Percentiles rank a stretch among this genome's conserved stretches.
Conservation (phyloP, 2,329 filamentous ascomycete species). For the Hysterium pulicare region DNA sequence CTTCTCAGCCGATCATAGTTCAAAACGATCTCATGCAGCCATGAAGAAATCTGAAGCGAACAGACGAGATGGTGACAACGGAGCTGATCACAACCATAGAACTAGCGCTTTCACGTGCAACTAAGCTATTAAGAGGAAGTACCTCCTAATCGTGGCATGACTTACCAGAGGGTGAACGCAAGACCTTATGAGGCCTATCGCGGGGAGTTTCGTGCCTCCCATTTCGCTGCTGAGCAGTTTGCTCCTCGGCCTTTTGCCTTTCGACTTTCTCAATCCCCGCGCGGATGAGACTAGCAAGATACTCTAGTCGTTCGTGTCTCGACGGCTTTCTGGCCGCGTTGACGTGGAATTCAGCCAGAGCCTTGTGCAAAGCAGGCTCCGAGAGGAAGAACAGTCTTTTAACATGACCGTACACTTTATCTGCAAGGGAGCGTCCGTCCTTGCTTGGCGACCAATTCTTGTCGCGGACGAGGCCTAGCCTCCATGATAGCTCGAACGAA, state of each 20-base stretch:
- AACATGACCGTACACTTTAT: slow-evolving; percentile 16
- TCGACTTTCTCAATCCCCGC: slow-evolving; percentile 4
- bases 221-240: slow-evolving; percentile 6
- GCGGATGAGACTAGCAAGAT: slow-evolving; percentile 14
- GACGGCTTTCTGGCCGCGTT: slow-evolving; percentile 7
- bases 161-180: slow-evolving; percentile 3
- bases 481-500: slow-evolving; percentile 19
- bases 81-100: too few relatives aligned
- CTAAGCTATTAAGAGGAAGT: too few relatives aligned
- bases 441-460: slow-evolving; percentile 21
- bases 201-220: slow-evolving; percentile 1
- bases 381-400: slow-evolving; percentile 16
- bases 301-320: slow-evolving; percentile 5
- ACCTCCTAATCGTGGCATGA: too few relatives aligned
- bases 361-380: slow-evolving; percentile 13
- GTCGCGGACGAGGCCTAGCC: slow-evolving; percentile 17
- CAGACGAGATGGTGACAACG: too few relatives aligned
- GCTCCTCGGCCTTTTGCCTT: too few relatives aligned
- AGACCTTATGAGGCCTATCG: neutral
- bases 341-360: slow-evolving; percentile 14
- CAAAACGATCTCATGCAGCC: too few relatives aligned
- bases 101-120: too few relatives aligned
- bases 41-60: too few relatives aligned
- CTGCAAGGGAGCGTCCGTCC: slow-evolving; percentile 6
- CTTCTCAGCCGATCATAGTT: too few relatives aligned